A percentile compares a stretch with the other conserved stretches of the same genome.
Evolutionary conservation across 139 green algal species (phyloP).

Genomic region (Desmodesmus armatus): DNA sequence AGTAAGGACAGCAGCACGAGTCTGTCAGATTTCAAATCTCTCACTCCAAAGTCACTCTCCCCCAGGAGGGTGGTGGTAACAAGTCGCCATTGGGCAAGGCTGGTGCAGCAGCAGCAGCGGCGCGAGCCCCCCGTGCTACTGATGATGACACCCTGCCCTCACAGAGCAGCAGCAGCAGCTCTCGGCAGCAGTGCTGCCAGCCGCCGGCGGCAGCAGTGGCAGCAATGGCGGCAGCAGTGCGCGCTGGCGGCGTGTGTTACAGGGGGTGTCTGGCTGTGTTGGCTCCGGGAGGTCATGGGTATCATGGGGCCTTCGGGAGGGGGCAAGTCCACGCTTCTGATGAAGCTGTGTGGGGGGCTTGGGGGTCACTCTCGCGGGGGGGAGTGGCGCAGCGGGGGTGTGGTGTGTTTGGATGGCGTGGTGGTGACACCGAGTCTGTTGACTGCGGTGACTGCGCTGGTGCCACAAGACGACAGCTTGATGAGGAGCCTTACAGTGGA

Average conservation of each 20-base stretch:
- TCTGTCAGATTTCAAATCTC: too few relatives aligned
- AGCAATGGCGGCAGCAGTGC: constrained; percentile 51
- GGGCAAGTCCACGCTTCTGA: constrained; percentile 86
- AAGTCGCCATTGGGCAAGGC: too few relatives aligned
- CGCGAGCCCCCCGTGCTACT: too few relatives aligned
- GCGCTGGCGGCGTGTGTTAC: constrained; percentile 25
- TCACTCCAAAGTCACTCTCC: too few relatives aligned
- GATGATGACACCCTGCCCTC: not conserved
- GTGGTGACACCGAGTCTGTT: not conserved
- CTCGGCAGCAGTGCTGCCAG: not conserved
- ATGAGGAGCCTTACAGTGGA: constrained; percentile 78
- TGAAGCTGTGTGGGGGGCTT: constrained; percentile 61
- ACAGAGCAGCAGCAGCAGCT: constrained; percentile 26
- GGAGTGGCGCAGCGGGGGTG: constrained; percentile 40
- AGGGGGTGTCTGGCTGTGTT: constrained; percentile 28
- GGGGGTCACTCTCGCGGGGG: constrained; percentile 15
- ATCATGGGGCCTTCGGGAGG: constrained; percentile 66
- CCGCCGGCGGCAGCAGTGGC: not conserved
- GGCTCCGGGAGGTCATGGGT: constrained; percentile 57
- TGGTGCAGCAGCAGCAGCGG: constrained; percentile 1
- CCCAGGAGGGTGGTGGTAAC: too few relatives aligned
- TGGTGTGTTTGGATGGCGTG: constrained; percentile 27
- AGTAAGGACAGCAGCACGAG: too few relatives aligned
- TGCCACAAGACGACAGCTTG: constrained; percentile 82
- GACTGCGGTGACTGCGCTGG: constrained; percentile 65